Conservation (phyloP, 768 basidiomycete genomes). For the Lyophyllum atratum region DNA sequence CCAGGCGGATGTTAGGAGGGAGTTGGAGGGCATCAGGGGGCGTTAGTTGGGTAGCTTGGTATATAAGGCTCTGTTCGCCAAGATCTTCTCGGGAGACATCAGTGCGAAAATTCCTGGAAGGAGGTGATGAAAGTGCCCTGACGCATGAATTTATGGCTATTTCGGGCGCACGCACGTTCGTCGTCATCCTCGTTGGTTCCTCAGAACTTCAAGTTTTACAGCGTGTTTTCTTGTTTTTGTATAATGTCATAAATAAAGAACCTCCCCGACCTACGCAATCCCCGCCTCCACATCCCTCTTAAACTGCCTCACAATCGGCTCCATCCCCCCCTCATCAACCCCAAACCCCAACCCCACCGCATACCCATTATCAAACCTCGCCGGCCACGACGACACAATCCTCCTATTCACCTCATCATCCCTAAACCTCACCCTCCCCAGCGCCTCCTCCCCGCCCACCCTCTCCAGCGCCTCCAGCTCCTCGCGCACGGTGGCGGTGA, state of each 20-base stretch:
- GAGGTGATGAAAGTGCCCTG: not conserved
- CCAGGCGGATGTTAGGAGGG: not conserved
- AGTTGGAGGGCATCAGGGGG: not conserved
- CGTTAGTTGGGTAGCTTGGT: not conserved
- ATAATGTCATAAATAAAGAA: too few species aligned
- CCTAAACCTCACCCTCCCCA: slow-evolving; percentile 48
- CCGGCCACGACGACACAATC: slow-evolving; percentile 52
- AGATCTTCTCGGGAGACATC: too few species aligned
- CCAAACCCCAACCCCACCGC: slow-evolving; percentile 43
- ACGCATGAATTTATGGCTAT: not conserved
- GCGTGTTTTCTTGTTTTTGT: too few species aligned
- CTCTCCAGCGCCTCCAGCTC: slow-evolving; percentile 53
- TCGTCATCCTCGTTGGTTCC: too few species aligned
- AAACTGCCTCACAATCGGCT: slow-evolving; percentile 41
- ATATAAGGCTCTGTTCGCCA: too few species aligned
- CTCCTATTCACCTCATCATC: slow-evolving; percentile 43
- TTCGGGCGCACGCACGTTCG: not conserved
- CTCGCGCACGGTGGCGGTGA: slow-evolving; percentile 55
- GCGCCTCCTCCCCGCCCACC: slow-evolving; percentile 49
- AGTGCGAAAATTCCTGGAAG: not conserved
- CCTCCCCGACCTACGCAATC: slow-evolving; percentile 6
- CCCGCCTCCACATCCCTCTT: slow-evolving; percentile 26
- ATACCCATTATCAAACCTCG: slow-evolving; percentile 45
- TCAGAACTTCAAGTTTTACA: too few species aligned
- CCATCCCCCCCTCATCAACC: slow-evolving; percentile 49